Percentiles rank a stretch among this genome's conserved stretches.
phyloP scores from a whole-genome alignment of 495 filamentous ascomycete genomes.

The Rostrohypoxylon terebratum region DNA sequence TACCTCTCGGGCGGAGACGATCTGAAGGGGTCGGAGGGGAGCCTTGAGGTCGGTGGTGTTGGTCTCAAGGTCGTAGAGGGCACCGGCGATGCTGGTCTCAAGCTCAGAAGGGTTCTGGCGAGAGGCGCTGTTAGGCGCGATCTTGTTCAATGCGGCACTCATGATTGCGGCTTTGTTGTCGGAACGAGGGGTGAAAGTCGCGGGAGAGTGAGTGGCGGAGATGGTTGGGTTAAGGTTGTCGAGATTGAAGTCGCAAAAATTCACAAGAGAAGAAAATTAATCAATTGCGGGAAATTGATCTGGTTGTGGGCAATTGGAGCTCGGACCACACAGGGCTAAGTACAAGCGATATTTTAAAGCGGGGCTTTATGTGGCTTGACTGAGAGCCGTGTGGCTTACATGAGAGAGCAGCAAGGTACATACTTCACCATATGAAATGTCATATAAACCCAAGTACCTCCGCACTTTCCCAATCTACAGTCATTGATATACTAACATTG shows the following conservation, averaged over 20 bases:
- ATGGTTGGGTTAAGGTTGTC: slow-evolving; percentile 22
- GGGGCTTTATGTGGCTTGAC: slow-evolving; percentile 2
- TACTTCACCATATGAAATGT: too few relatives aligned
- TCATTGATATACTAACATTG: too few relatives aligned
- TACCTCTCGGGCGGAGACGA: slow-evolving; percentile 98
- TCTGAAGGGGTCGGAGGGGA: slow-evolving; percentile 93
- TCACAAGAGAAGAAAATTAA: slow-evolving; percentile 22
- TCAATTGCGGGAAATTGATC: slow-evolving; percentile 24
- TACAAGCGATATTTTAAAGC: slow-evolving; percentile 24
- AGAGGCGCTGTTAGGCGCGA: slow-evolving; percentile 94
- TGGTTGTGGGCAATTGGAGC: slow-evolving; percentile 32
- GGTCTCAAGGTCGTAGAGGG: slow-evolving; percentile 97
- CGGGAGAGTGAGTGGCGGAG: slow-evolving; percentile 26
- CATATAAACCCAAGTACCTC: background rate
- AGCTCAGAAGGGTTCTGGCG: slow-evolving; percentile 93
- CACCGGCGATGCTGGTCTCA: slow-evolving; percentile 91
- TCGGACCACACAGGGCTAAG: slow-evolving; percentile 36
- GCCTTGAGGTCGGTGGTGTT: slow-evolving; percentile 96
- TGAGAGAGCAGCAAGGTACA: too few relatives aligned
- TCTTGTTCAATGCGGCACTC: slow-evolving; percentile 87
- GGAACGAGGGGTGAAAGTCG: slow-evolving; percentile 35
- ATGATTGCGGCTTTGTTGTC: slow-evolving; percentile 57
- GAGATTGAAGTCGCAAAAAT: slow-evolving; percentile 31
- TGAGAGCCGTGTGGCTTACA: background rate
- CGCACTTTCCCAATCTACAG: too few relatives aligned